These are phyloP conservation scores for Umbelopsis sp. DNA, from an alignment of 192 early-diverging fungal genomes.

Conservation along the genomic window DNA sequence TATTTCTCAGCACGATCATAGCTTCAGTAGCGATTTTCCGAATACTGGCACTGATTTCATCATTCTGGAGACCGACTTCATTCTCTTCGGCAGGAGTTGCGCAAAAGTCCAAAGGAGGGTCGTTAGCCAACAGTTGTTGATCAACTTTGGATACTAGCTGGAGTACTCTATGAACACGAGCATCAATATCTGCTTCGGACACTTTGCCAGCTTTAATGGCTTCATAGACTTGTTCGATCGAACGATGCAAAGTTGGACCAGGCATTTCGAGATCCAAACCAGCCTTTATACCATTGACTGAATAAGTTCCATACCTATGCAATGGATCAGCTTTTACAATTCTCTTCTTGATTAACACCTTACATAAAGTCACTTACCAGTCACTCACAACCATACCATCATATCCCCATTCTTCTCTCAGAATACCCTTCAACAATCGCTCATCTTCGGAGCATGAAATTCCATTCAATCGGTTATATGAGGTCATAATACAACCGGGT, in stretches of 20 bases:
- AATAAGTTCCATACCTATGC: background rate
- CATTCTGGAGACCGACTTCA: background rate
- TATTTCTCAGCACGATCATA: slow-evolving; percentile 29
- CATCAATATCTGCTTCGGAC: background rate
- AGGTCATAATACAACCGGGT: background rate
- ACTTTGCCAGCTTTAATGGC: slow-evolving; percentile 18
- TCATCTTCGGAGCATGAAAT: slow-evolving; percentile 16
- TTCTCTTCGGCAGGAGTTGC: background rate
- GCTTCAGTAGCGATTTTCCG: slow-evolving; percentile 30
- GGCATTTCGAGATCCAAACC: slow-evolving; percentile 29
- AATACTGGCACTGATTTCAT: slow-evolving; percentile 3
- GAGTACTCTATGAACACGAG: background rate
- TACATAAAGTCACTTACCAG: background rate
- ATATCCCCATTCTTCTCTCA: slow-evolving; percentile 29
- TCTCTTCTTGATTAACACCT: background rate
- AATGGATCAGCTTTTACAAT: too few relatives aligned
- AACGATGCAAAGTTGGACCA: slow-evolving; percentile 14
- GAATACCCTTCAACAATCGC: slow-evolving; percentile 11
- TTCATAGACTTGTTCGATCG: background rate
- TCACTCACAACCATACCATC: slow-evolving; percentile 25
- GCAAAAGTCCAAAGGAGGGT: background rate
- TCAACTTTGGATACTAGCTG: background rate
- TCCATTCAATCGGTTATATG: slow-evolving; percentile 19
- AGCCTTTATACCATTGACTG: background rate
- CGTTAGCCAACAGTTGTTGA: background rate